Evolutionary conservation across 202 grass and related monocot genomes (phyloP).

Genomic region (Panicum hallii): DNA sequence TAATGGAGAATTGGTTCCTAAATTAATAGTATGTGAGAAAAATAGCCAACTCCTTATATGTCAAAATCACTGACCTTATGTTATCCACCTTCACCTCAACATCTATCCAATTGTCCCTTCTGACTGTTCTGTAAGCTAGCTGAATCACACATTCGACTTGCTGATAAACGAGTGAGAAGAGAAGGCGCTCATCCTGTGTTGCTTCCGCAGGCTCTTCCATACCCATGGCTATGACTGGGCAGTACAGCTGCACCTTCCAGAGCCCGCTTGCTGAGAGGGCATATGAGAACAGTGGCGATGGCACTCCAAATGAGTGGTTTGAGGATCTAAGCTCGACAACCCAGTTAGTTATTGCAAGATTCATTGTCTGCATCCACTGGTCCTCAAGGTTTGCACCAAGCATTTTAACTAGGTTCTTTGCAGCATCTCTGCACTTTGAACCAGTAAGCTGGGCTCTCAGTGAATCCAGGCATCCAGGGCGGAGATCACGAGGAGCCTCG

Average conservation of each 20-base stretch:
- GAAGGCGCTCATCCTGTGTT: conserved; percentile 79
- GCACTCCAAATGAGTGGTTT: conserved; percentile 35
- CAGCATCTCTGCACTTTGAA: conserved; percentile 60
- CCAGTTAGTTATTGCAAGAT: conserved; percentile 85
- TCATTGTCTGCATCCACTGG: conserved; percentile 83
- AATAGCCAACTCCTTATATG: conserved; percentile 39
- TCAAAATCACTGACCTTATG: conserved; percentile 68
- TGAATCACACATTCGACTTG: conserved; percentile 90
- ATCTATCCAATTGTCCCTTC: conserved; percentile 76
- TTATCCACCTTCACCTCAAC: conserved; percentile 88
- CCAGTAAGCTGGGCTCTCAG: conserved; percentile 68
- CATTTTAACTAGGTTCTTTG: conserved; percentile 68
- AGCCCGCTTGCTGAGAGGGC: conserved; percentile 66
- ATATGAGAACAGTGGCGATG: conserved; percentile 70
- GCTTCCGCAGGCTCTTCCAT: conserved; percentile 63
- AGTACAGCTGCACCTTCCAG: conserved; percentile 95
- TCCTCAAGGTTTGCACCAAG: conserved; percentile 82
- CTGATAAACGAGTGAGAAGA: conserved; percentile 83
- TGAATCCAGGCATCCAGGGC: conserved; percentile 60
- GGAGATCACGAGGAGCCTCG: conserved; percentile 74
- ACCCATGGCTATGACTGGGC: conserved; percentile 78
- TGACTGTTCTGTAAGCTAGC: conserved; percentile 68
- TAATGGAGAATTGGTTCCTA: not conserved
- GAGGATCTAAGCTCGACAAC: conserved; percentile 65
- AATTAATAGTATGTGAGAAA: conserved; percentile 17